A percentile compares a stretch with the other conserved stretches of the same genome.
phyloP scores from a whole-genome alignment of 805 yeast genomes.

The Maudiozyma saulgeensis region DNA sequence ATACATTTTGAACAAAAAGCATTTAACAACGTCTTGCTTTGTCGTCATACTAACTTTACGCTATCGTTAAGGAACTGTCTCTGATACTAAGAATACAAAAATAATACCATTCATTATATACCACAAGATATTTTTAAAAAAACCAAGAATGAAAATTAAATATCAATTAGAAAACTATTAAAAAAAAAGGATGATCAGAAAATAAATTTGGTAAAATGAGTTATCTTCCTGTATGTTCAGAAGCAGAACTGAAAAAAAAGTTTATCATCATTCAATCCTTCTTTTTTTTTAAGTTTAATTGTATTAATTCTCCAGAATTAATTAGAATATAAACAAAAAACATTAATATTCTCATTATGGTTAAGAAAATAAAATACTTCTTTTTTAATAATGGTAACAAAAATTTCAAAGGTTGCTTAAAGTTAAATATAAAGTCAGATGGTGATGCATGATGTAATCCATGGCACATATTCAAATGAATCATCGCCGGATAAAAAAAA shows the following conservation, averaged over 20 bases:
- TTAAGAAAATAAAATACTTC: not conserved
- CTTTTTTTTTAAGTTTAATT: not conserved
- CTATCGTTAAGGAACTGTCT: no score
- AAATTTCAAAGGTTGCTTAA: not conserved
- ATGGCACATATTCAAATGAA: constrained; percentile 53
- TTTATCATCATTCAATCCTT: constrained; percentile 23
- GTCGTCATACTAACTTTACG: no score
- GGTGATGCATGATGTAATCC: constrained; percentile 94
- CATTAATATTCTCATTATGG: constrained; percentile 1
- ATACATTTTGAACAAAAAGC: no score
- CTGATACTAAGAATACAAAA: no score
- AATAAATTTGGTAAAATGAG: constrained; percentile 51
- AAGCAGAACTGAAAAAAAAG: constrained; percentile 83
- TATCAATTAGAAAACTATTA: not conserved
- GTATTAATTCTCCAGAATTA: not conserved
- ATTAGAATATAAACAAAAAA: not conserved
- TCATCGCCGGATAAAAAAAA: constrained; percentile 33
- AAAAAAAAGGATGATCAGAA: constrained; percentile 28
- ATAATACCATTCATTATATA: no score
- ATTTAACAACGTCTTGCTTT: no score
- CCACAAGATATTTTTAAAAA: no score
- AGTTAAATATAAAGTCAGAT: constrained; percentile 47
- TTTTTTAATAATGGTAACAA: not conserved
- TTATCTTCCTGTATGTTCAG: constrained; percentile 82
- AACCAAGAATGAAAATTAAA: not conserved